A percentile compares a stretch with the other conserved stretches of the same genome.
These are phyloP conservation scores for Yarrowia porcina DNA, from an alignment of 805 yeast genomes.

Conservation along the genomic window DNA sequence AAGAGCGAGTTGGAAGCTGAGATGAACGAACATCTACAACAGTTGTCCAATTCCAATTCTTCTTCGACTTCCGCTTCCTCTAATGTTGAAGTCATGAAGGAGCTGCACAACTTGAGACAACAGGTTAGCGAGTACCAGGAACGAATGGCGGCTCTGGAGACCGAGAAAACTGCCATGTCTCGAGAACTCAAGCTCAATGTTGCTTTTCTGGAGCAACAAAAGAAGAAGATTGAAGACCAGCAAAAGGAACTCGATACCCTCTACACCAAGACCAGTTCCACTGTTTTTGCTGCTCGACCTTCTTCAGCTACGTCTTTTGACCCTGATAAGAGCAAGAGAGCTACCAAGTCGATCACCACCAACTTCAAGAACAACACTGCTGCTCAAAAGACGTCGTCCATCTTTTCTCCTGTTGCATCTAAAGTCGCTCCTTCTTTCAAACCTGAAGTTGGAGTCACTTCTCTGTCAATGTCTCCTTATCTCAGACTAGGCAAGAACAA, in stretches of 20 bases:
- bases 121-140: neutral
- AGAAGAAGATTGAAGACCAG: slow-evolving; percentile 3
- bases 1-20: neutral
- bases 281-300: neutral
- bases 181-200: slow-evolving; percentile 13
- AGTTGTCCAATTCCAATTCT: neutral
- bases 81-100: slow-evolving; percentile 2
- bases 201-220: slow-evolving; percentile 1
- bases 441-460: neutral
- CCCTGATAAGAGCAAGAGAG: neutral
- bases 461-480: slow-evolving; percentile 23
- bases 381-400: neutral
- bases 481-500: slow-evolving; percentile 3
- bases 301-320: neutral
- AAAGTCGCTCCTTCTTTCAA: slow-evolving; percentile 1
- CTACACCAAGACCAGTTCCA: slow-evolving; percentile 11
- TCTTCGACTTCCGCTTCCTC: neutral
- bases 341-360: neutral
- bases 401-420: slow-evolving; percentile 18
- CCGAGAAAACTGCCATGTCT: neutral
- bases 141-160: neutral
- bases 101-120: slow-evolving; percentile 8
- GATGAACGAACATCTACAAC: slow-evolving; percentile 2
- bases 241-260: neutral
- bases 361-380: slow-evolving; percentile 4